Conservation (phyloP, 805 yeast species). For the Saccharomycopsis malanga region DNA sequence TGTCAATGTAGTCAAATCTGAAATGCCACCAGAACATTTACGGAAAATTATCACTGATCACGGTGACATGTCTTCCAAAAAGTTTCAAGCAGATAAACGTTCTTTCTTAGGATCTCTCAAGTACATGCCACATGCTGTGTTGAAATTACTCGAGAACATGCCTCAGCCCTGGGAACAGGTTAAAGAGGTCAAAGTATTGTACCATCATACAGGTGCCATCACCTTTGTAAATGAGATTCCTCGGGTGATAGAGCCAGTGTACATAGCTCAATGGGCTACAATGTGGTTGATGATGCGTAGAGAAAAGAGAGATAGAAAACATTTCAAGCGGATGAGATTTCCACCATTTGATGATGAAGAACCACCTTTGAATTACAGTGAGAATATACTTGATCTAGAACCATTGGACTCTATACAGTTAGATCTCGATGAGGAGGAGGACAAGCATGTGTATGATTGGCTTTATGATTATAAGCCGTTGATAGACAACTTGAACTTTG, state of each 20-base stretch:
- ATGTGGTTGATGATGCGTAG: slow-evolving; percentile 90
- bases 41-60: slow-evolving; percentile 78
- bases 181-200: slow-evolving; percentile 80
- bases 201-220: slow-evolving; percentile 89
- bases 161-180: slow-evolving; percentile 97
- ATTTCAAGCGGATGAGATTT: slow-evolving; percentile 84
- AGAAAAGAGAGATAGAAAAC: slow-evolving; percentile 84
- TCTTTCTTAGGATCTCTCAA: slow-evolving; percentile 86
- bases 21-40: slow-evolving; percentile 91
- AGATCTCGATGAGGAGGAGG: slow-evolving; percentile 59
- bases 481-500: slow-evolving; percentile 44
- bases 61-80: slow-evolving; percentile 74
- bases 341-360: slow-evolving; percentile 98
- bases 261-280: slow-evolving; percentile 92
- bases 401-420: slow-evolving; percentile 65
- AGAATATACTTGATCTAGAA: slow-evolving; percentile 65
- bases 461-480: slow-evolving; percentile 74
- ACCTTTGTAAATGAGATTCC: slow-evolving; percentile 93
- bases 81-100: slow-evolving; percentile 76
- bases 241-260: slow-evolving; percentile 85
- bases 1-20: slow-evolving; percentile 56
- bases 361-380: slow-evolving; percentile 81
- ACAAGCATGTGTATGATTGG: slow-evolving; percentile 62
- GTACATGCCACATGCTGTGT: slow-evolving; percentile 91
- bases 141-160: slow-evolving; percentile 88